A percentile compares a stretch with the other conserved stretches of the same genome.
Evolutionary conservation across 345 rosid species (phyloP).

Genomic region (Citrus unshiu): DNA sequence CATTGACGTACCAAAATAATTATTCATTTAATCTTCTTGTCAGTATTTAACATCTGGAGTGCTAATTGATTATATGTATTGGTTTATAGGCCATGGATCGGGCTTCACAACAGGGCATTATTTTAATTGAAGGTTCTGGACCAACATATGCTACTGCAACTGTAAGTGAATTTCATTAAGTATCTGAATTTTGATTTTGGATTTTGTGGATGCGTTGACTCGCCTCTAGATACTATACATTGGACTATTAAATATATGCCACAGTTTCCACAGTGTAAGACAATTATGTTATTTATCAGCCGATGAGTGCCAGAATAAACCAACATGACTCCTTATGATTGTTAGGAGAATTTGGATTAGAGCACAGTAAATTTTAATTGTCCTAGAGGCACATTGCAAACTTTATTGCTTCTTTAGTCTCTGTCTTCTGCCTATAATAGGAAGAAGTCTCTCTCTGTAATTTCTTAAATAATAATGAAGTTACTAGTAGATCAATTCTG

Average conservation of each 20-base stretch:
- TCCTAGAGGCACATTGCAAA: no score
- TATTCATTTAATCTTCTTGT: not conserved
- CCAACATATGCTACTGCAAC: conserved; percentile 92
- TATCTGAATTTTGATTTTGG: conserved; percentile 10
- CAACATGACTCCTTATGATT: not conserved
- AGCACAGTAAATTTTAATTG: not conserved
- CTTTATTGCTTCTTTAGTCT: not conserved
- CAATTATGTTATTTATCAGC: not conserved
- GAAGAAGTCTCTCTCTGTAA: no score
- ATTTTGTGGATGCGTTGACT: conserved; percentile 6
- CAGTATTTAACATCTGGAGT: not conserved
- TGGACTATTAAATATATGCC: not conserved
- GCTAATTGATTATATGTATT: conserved; percentile 6
- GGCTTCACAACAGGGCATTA: conserved; percentile 69
- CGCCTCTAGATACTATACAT: not conserved
- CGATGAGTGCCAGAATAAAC: not conserved
- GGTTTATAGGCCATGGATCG: conserved; percentile 69
- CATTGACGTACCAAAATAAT: not conserved
- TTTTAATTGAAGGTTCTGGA: conserved; percentile 78
- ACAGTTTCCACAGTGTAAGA: no score
- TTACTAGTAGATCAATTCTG: not conserved
- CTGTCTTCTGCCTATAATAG: not conserved
- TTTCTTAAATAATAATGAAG: not conserved
- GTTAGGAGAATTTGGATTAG: not conserved
- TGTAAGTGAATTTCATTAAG: conserved; percentile 37